These are phyloP conservation scores for Paramecium biaurelia DNA, from an alignment of 73 alveolate species.

Conservation along the genomic window DNA sequence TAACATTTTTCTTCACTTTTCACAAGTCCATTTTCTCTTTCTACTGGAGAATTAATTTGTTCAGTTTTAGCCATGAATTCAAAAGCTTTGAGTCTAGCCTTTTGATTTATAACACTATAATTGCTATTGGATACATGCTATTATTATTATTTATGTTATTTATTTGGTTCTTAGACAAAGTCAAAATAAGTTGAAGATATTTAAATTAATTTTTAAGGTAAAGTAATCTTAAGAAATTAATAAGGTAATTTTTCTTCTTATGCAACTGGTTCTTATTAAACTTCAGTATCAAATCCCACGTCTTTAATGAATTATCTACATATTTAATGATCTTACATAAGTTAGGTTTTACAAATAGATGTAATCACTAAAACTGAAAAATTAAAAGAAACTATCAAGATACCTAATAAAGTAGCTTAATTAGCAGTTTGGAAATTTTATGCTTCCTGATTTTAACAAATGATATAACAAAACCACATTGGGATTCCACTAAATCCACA, in stretches of 20 bases:
- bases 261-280: background rate
- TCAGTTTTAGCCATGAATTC: slow-evolving; percentile 50
- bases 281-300: background rate
- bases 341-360: background rate
- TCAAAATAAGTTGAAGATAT: slow-evolving; percentile 49
- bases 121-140: background rate
- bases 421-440: background rate
- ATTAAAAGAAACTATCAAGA: background rate
- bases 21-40: background rate
- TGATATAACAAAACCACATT: background rate
- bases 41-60: slow-evolving; percentile 25
- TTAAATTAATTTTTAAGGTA: slow-evolving; percentile 13
- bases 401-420: background rate
- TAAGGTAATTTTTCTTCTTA: background rate
- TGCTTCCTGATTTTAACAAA: background rate
- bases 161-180: background rate
- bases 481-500: slow-evolving; percentile 33
- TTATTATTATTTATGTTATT: background rate
- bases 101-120: background rate
- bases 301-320: background rate
- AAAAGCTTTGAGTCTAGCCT: slow-evolving; percentile 20
- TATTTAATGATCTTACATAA: background rate
- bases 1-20: slow-evolving; percentile 4
- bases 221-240: background rate
- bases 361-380: background rate